Evolutionary conservation across 1,284 basidiomycete genomes (phyloP).

Genomic region (Trichosporon sp.): DNA sequence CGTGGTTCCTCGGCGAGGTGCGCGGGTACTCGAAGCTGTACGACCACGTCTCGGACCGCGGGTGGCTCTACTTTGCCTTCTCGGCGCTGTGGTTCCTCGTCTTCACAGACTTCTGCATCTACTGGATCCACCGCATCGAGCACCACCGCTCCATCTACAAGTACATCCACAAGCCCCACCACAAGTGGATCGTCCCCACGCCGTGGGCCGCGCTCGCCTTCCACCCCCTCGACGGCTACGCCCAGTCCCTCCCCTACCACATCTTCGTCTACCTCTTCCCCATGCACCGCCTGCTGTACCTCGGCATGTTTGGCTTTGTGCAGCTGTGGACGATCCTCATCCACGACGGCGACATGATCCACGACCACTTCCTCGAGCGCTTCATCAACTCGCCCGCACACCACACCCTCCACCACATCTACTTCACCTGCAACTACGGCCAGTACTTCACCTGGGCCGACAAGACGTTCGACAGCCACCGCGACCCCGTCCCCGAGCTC

Average conservation of each 20-base stretch:
- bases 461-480: constrained; percentile 75
- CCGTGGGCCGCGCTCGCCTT: constrained; percentile 96
- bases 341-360: constrained; percentile 99
- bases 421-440: constrained; percentile 95
- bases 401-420: constrained; percentile 92
- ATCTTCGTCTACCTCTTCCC: constrained; percentile 89
- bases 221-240: constrained; percentile 91
- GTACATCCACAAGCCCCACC: constrained; percentile 88
- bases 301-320: constrained; percentile 77
- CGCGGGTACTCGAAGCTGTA: constrained; percentile 80
- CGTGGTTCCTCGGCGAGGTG: constrained; percentile 91
- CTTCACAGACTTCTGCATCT: constrained; percentile 88
- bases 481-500: constrained; percentile 72
- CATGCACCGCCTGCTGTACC: constrained; percentile 75
- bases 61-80: constrained; percentile 47
- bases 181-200: constrained; percentile 98
- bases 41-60: constrained; percentile 63
- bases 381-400: constrained; percentile 95
- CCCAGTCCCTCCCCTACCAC: constrained; percentile 93
- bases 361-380: constrained; percentile 80
- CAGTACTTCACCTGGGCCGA: constrained; percentile 98
- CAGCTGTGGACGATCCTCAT: constrained; percentile 93
- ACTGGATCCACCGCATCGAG: constrained; percentile 89
- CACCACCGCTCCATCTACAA: constrained; percentile 89
- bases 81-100: constrained; percentile 64